Evolutionary conservation across 1,284 basidiomycete genomes (phyloP).

Genomic region (Ganoderma lucidum): DNA sequence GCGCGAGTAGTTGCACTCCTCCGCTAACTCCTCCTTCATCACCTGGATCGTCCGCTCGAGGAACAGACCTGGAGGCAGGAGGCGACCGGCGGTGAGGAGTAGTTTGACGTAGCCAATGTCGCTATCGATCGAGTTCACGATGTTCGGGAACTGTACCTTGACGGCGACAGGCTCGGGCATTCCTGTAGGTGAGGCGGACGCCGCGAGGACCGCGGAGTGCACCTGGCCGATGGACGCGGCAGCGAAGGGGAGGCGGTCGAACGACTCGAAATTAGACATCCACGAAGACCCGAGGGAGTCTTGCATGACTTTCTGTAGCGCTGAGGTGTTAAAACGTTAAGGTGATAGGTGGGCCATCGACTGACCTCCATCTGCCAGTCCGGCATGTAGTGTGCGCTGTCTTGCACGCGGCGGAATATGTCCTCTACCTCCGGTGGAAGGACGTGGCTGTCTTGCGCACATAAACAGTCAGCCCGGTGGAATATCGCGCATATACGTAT

Average conservation of each 20-base stretch:
- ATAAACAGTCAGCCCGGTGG: conserved; percentile 3
- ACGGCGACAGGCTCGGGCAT: conserved; percentile 78
- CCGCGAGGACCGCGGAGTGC: conserved; percentile 77
- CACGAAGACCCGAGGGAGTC: conserved; percentile 82
- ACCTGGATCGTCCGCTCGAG: conserved; percentile 89
- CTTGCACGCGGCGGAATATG: conserved; percentile 92
- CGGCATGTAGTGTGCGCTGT: conserved; percentile 98
- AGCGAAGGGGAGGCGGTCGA: conserved; percentile 91
- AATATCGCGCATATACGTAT: background rate
- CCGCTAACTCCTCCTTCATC: conserved; percentile 90
- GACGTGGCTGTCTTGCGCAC: conserved; percentile 77
- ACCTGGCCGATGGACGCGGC: conserved; percentile 99
- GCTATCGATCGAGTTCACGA: conserved; percentile 85
- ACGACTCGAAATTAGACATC: conserved; percentile 76
- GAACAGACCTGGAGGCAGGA: conserved; percentile 91
- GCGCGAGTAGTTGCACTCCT: conserved; percentile 94
- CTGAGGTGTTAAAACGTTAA: background rate
- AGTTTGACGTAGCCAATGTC: conserved; percentile 91
- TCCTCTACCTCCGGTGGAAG: conserved; percentile 91
- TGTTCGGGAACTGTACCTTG: conserved; percentile 97
- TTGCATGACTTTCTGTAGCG: conserved; percentile 74
- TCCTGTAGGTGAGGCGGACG: conserved; percentile 58
- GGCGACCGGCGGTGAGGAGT: conserved; percentile 79
- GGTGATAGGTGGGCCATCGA: background rate
- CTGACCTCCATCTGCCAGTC: conserved; percentile 95